These are phyloP conservation scores for Leptoxyphium fumago DNA, from an alignment of 2,329 filamentous ascomycete species.

Conservation along the genomic window DNA sequence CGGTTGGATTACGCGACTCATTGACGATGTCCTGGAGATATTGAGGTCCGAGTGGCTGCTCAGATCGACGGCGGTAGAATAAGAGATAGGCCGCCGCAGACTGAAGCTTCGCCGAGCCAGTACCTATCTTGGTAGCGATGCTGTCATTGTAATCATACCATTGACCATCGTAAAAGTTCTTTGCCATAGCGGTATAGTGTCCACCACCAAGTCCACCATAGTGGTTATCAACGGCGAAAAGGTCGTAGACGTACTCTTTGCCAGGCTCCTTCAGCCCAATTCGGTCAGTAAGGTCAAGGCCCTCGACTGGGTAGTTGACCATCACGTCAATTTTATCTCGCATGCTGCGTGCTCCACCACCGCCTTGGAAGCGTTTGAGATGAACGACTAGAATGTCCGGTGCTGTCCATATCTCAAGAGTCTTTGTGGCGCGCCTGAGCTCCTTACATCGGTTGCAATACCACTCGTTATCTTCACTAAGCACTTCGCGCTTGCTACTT, in stretches of 20 bases:
- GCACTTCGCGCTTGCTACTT: conserved; percentile 82
- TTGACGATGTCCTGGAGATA: conserved; percentile 57
- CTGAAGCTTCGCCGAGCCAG: conserved; percentile 7
- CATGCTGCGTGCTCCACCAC: conserved; percentile 61
- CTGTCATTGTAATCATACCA: conserved; percentile 98
- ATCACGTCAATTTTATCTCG: conserved; percentile 83
- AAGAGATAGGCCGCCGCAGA: conserved; percentile 75
- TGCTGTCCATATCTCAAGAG: conserved; percentile 91
- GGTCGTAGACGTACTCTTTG: conserved; percentile 74
- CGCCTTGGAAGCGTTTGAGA: conserved; percentile 61
- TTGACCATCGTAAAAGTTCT: conserved; percentile 73
- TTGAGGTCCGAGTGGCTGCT: conserved; percentile 61
- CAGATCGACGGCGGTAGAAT: conserved; percentile 83
- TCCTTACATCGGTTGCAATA: conserved; percentile 95
- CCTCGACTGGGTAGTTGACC: conserved; percentile 83
- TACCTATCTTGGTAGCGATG: conserved; percentile 9
- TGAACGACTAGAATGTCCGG: conserved; percentile 93
- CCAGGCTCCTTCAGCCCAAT: conserved; percentile 68
- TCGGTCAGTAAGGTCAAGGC: conserved; percentile 65
- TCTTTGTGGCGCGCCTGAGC: conserved; percentile 82
- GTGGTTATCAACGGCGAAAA: conserved; percentile 93
- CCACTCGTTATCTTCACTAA: conserved; percentile 95
- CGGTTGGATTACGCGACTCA: conserved; percentile 40
- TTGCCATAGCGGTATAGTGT: conserved; percentile 89
- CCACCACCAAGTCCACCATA: conserved; percentile 86